A percentile compares a stretch with the other conserved stretches of the same genome.
phyloP scores from a whole-genome alignment of 2,329 filamentous ascomycete species.

The Dactylellina leptospora region DNA sequence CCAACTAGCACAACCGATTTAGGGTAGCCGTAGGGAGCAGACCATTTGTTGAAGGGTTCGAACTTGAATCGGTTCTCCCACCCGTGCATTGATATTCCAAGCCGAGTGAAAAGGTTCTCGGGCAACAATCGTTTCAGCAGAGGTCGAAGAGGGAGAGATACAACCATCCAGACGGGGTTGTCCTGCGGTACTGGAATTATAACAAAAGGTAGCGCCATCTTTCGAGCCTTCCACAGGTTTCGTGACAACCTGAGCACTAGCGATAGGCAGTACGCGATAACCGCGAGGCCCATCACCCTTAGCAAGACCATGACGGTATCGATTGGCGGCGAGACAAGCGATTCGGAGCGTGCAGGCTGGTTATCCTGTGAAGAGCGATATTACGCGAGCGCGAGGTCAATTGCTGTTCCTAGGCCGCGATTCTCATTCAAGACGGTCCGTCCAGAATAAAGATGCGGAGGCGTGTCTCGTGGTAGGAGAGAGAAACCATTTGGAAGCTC shows the following conservation, averaged over 20 bases:
- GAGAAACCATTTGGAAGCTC: no score
- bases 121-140: constrained; percentile 17
- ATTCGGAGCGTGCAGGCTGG: no score
- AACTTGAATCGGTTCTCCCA: constrained; percentile 33
- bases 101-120: constrained; percentile 13
- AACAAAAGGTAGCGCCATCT: constrained; percentile 12
- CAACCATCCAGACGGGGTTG: constrained; percentile 30
- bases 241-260: constrained; percentile 5
- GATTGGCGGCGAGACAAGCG: no score
- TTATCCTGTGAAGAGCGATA: no score
- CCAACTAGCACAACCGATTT: constrained; percentile 27
- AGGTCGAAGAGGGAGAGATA: constrained; percentile 8
- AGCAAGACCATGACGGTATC: not conserved
- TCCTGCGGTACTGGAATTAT: constrained; percentile 13
- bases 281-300: not conserved
- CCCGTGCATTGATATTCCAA: constrained; percentile 22
- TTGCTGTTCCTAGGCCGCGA: no score
- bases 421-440: no score
- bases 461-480: no score
- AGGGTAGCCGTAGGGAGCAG: constrained; percentile 4
- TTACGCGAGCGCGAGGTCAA: no score
- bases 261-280: constrained; percentile 1
- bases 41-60: constrained; percentile 14
- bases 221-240: constrained; percentile 17
- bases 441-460: no score